A percentile compares a stretch with the other conserved stretches of the same genome.
Evolutionary conservation across 768 basidiomycete genomes (phyloP).

Genomic region (Boletus insuetus): DNA sequence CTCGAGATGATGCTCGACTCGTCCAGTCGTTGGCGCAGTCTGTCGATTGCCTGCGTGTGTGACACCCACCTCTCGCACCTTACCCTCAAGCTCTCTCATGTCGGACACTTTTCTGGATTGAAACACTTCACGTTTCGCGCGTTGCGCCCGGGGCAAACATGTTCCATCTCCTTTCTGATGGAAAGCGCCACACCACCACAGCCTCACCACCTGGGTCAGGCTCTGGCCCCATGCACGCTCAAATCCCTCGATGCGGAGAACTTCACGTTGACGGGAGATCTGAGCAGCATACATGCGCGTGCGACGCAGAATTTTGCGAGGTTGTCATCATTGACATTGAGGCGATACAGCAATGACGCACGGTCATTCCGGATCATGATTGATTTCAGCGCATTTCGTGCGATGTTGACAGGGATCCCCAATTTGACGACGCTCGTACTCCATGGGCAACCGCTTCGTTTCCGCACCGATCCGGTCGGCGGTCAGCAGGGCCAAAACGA

Average conservation of each 20-base stretch:
- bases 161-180: constrained; percentile 25
- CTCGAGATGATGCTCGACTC: constrained; percentile 28
- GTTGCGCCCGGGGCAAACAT: constrained; percentile 29
- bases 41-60: constrained; percentile 25
- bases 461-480: constrained; percentile 16
- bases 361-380: constrained; percentile 29
- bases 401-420: constrained; percentile 23
- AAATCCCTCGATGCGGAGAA: constrained; percentile 31
- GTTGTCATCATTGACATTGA: constrained; percentile 26
- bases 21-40: constrained; percentile 26
- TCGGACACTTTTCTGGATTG: constrained; percentile 18
- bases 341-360: constrained; percentile 26
- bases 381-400: constrained; percentile 26
- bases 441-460: constrained; percentile 29
- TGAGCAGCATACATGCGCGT: constrained; percentile 11
- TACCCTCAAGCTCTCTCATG: constrained; percentile 23
- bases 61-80: constrained; percentile 31
- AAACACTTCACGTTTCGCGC: constrained; percentile 31
- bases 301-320: constrained; percentile 17
- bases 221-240: constrained; percentile 11
- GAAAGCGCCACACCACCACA: constrained; percentile 6
- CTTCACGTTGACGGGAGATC: constrained; percentile 23
- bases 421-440: constrained; percentile 25
- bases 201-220: neutral
- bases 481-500: constrained; percentile 3